Evolutionary conservation across 306 rosid species (phyloP).

Genomic region (Vachellia pachyceras): DNA sequence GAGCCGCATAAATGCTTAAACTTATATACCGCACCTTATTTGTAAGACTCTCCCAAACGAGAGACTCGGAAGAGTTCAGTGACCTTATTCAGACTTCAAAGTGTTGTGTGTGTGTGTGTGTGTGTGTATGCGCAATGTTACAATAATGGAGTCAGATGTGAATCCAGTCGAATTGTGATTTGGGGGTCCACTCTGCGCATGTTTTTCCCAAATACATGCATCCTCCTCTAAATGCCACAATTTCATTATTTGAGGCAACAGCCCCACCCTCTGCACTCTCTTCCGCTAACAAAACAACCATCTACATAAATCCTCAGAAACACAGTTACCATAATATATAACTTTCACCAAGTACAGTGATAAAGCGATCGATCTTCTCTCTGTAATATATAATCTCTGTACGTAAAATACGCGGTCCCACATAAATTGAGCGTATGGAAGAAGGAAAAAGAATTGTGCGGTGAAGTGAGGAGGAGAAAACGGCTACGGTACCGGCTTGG

Average conservation of each 20-base stretch:
- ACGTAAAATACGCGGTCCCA: not conserved
- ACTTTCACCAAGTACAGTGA: not conserved
- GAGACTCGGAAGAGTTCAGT: not conserved
- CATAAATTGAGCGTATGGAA: not conserved
- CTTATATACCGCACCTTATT: too few relatives aligned
- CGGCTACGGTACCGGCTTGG: not conserved
- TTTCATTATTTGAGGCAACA: not conserved
- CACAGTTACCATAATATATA: not conserved
- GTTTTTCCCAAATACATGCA: conserved; percentile 13
- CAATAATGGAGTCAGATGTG: not conserved
- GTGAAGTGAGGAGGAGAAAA: not conserved
- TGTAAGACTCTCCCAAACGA: too few relatives aligned
- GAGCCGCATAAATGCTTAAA: too few relatives aligned
- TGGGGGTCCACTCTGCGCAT: conserved; percentile 32
- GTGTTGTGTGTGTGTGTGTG: not conserved
- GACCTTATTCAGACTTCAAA: not conserved
- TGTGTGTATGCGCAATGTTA: not conserved
- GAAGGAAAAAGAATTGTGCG: not conserved
- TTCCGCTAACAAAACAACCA: not conserved
- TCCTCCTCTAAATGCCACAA: not conserved
- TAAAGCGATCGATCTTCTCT: too few relatives aligned
- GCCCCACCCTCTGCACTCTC: not conserved
- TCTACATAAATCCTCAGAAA: not conserved
- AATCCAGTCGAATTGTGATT: not conserved
- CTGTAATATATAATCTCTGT: not conserved